Evolutionary conservation across 2,329 filamentous ascomycete genomes (phyloP), one percentile per base, ranked within the genome.

Genomic region (Furcasterigmium sp.): DNA sequence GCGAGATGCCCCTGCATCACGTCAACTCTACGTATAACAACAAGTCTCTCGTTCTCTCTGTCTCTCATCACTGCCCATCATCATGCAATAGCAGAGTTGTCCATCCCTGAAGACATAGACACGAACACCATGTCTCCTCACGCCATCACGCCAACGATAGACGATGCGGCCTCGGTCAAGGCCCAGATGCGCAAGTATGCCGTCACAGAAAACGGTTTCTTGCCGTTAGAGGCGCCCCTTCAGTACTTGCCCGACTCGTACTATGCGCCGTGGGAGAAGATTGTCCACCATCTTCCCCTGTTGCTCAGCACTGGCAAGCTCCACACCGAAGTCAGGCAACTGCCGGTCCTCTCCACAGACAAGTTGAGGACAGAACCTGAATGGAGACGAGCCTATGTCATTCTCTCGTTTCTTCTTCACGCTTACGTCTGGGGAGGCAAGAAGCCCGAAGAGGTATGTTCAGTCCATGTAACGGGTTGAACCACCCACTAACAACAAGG

Each of bases 361-460:
- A 68, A 74, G 6, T 70, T 95, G 6, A 60, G 63, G 4, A 75
- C 73, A 2, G 82, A 87, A 52, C 64, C 76, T 2, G 85, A 95
- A 68, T 94, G 87, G 87, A 75, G 84, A 50, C 74, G 90, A 52
- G 89, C 89, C 43, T 95, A 94, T 61, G 75, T 83, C 3, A 72
- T 94, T 8, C 70, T 96, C 34, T 80, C 78, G 0, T 93, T 94
- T 56, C 75, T 95, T 43, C 75, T 87, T 1, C 89, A 97, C 62
- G 84, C 80, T 9, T 95, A 95, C 62, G 82, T 96, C 17, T 97
- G 91, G 91, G 88, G 89, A 44, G 88, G 86, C 18, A 78, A 87
- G 35, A 75, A 70, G 43, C 85, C 90, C 2, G 73, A 76, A 47
- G 85, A 93, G 66, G 87, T 89, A 55, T 18, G 37, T 34, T 25